These are phyloP conservation scores for Colletotrichum theobromicola DNA, from an alignment of 2,329 filamentous ascomycete genomes.

Conservation along the genomic window DNA sequence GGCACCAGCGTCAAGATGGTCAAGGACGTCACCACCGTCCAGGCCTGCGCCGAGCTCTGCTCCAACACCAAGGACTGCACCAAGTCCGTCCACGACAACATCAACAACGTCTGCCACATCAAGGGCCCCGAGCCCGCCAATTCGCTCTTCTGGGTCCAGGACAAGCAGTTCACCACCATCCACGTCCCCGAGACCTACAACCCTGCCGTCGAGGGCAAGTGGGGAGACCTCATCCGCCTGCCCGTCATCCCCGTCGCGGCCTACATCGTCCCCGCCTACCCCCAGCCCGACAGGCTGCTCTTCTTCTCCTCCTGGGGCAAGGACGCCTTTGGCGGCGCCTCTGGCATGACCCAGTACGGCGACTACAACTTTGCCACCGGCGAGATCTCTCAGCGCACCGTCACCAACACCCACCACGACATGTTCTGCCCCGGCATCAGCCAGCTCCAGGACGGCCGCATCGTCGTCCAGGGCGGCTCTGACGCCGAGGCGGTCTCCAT, in stretches of 20 bases:
- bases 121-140: slow-evolving; percentile 19
- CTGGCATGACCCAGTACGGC: slow-evolving; percentile 25
- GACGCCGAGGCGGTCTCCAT: slow-evolving; percentile 53
- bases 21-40: slow-evolving; percentile 10
- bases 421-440: slow-evolving; percentile 65
- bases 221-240: slow-evolving; percentile 29
- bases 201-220: slow-evolving; percentile 26
- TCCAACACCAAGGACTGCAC: slow-evolving; percentile 13
- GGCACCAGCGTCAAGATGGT: slow-evolving; percentile 10
- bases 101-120: slow-evolving; percentile 25
- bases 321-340: slow-evolving; percentile 26
- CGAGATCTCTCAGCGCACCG: slow-evolving; percentile 32
- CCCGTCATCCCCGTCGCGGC: slow-evolving; percentile 32
- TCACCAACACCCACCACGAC: slow-evolving; percentile 51
- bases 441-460: slow-evolving; percentile 49
- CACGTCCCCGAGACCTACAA: slow-evolving; percentile 25
- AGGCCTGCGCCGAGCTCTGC: slow-evolving; percentile 20
- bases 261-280: slow-evolving; percentile 29
- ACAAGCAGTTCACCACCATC: slow-evolving; percentile 24
- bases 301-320: slow-evolving; percentile 29
- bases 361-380: slow-evolving; percentile 27
- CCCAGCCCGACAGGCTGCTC: slow-evolving; percentile 26
- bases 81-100: slow-evolving; percentile 24
- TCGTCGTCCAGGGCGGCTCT: slow-evolving; percentile 60
- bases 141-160: slow-evolving; percentile 21